Evolutionary conservation across 2,329 filamentous ascomycete species (phyloP).

Genomic region (Hypomyces rosellus): DNA sequence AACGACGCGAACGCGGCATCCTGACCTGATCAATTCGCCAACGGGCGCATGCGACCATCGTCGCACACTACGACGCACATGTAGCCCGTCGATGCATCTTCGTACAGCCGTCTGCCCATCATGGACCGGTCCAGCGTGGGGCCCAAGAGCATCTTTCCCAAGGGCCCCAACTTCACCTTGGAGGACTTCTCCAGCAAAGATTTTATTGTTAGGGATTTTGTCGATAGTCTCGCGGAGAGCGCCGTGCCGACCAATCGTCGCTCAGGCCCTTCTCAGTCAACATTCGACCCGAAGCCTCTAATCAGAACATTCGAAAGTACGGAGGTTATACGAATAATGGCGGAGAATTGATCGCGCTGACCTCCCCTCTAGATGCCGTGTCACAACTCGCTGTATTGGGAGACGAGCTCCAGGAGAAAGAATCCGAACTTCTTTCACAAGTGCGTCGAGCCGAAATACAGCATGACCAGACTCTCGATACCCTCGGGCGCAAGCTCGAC

Average conservation of each 20-base stretch:
- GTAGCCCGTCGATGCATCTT: slow-evolving; percentile 20
- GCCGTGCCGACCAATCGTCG: slow-evolving; percentile 74
- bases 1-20: slow-evolving; percentile 3
- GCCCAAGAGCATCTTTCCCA: slow-evolving; percentile 66
- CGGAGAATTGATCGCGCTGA: not conserved
- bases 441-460: slow-evolving; percentile 88
- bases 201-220: slow-evolving; percentile 97
- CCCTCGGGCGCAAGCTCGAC: slow-evolving; percentile 81
- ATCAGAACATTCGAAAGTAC: slow-evolving; percentile 88
- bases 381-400: slow-evolving; percentile 63
- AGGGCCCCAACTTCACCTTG: slow-evolving; percentile 75
- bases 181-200: slow-evolving; percentile 85
- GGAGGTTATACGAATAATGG: slow-evolving; percentile 11
- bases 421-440: slow-evolving; percentile 84
- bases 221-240: slow-evolving; percentile 84
- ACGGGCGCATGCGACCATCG: not conserved
- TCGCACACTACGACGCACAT: slow-evolving; percentile 17
- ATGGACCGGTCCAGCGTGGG: slow-evolving; percentile 39
- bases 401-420: slow-evolving; percentile 80
- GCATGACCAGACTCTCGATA: slow-evolving; percentile 85
- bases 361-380: slow-evolving; percentile 45
- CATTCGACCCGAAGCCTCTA: slow-evolving; percentile 92
- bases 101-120: slow-evolving; percentile 17
- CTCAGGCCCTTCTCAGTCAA: slow-evolving; percentile 57
- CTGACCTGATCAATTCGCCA: not conserved